Percentiles rank a stretch among this genome's conserved stretches.
Evolutionary conservation across 176 grass and related monocot species (phyloP).

Genomic region (Pontederia crassipes): DNA sequence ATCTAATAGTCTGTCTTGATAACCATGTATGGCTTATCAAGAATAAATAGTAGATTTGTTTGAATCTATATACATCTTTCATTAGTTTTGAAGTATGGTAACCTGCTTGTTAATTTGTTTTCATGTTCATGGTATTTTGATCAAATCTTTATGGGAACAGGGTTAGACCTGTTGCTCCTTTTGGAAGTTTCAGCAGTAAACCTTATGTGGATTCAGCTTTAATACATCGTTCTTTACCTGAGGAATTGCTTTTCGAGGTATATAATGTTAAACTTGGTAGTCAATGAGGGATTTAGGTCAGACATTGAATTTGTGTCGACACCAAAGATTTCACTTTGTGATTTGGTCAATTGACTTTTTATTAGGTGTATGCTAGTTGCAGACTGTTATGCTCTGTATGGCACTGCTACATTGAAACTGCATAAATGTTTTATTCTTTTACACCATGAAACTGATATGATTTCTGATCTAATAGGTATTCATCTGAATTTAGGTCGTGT

Average conservation of each 20-base stretch:
- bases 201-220: conserved; percentile 62
- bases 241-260: conserved; percentile 82
- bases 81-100: background rate
- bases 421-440: too few species aligned
- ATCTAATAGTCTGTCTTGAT: background rate
- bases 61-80: conserved; percentile 13
- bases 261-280: too few species aligned
- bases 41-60: background rate
- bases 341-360: too few species aligned
- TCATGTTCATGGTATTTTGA: conserved; percentile 5
- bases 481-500: too few species aligned
- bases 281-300: too few species aligned
- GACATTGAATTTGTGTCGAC: too few species aligned
- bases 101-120: background rate
- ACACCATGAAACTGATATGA: too few species aligned
- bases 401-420: too few species aligned
- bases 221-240: conserved; percentile 72
- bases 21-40: conserved; percentile 5
- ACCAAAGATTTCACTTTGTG: too few species aligned
- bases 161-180: conserved; percentile 53
- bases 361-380: too few species aligned
- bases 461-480: too few species aligned
- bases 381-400: too few species aligned
- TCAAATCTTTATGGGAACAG: conserved; percentile 87
- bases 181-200: conserved; percentile 54